Base-by-base conservation (phyloP, 2,329 filamentous ascomycete species). In the Tolypocladium tundrense region DNA sequence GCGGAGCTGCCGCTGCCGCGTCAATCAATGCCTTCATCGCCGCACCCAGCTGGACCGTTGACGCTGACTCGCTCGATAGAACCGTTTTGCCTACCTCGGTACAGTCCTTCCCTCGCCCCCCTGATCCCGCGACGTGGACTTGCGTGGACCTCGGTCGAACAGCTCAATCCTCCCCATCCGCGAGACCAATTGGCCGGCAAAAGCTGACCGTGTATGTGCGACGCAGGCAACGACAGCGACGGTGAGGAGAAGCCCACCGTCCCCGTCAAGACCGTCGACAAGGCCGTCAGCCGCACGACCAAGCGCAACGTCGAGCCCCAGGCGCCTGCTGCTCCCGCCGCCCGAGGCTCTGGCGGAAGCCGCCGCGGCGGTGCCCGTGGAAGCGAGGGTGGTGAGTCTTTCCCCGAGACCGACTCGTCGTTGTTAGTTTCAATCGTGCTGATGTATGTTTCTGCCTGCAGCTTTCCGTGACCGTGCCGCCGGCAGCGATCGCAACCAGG, bases 31-130 rank as follows among this genome's bases (percentile, higher is more conserved):
- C 48, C 48, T 37, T 14, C 19, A 21, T 21, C 31, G 13, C 48
- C 31, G 19, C 48, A 19, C 48, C 7, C 45, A 33, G 16, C 48
- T 21, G 31, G 31, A 35, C 31, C 33, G 3, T 35, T 35, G 48
- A 51, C 19, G 53, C 56, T 58, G 53, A 63, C 57, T 31, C 57
- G 54, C 51, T 53, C 43, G 45, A 33, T 67, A 97, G 94, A 99
- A 99, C 85, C 87, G 90, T 73, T 97, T 90, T 85, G 93, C 94
- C 85, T 88, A 96, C 81, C 91, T 99, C 84, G 93, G 94, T 97
- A 96, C 71, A 77, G 72, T 66, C 62, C 64, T 58, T 63, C 60
- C 59, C 60, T 59, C 60, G 4, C n/a, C 62, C 59, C 53, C 42
- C 63, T 61, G 60, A 57, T 57, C 62, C 41, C 10, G 53, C 53